phyloP scores from a whole-genome alignment of 768 basidiomycete species.

The Pulveroboletus sp. region DNA sequence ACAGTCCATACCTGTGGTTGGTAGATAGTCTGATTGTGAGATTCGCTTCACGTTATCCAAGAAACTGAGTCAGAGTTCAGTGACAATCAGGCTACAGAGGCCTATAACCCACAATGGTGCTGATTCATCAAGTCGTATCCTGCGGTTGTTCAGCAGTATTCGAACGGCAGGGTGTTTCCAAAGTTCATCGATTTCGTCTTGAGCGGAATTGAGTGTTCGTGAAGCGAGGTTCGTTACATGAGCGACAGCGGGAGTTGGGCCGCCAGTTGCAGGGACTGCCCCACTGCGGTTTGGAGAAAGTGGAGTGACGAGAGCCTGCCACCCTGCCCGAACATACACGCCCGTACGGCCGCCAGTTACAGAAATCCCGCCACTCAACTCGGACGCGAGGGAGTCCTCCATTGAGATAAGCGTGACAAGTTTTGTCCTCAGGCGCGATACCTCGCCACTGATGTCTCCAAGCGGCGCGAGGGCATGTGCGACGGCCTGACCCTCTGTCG shows the following conservation, averaged over 20 bases:
- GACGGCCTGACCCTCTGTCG: constrained; percentile 29
- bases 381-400: constrained; percentile 63
- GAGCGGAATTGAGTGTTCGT: constrained; percentile 45
- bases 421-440: constrained; percentile 48
- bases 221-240: constrained; percentile 51
- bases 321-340: constrained; percentile 66
- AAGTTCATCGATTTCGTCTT: constrained; percentile 53
- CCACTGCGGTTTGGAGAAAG: constrained; percentile 38
- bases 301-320: constrained; percentile 56
- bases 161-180: constrained; percentile 70
- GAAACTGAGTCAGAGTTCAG: constrained; percentile 45
- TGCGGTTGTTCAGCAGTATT: constrained; percentile 49
- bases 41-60: constrained; percentile 62
- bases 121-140: constrained; percentile 68
- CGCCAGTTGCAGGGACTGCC: constrained; percentile 35
- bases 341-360: constrained; percentile 56
- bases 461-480: constrained; percentile 29
- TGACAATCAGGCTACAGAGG: not conserved
- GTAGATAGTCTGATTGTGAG: constrained; percentile 62
- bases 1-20: constrained; percentile 52
- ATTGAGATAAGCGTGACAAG: constrained; percentile 62
- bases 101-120: constrained; percentile 58
- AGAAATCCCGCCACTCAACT: constrained; percentile 61
- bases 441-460: constrained; percentile 38
- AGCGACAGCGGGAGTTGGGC: constrained; percentile 27